Evolutionary conservation across 495 filamentous ascomycete species (phyloP).

Genomic region (Melanomma pulvis-pyrius): DNA sequence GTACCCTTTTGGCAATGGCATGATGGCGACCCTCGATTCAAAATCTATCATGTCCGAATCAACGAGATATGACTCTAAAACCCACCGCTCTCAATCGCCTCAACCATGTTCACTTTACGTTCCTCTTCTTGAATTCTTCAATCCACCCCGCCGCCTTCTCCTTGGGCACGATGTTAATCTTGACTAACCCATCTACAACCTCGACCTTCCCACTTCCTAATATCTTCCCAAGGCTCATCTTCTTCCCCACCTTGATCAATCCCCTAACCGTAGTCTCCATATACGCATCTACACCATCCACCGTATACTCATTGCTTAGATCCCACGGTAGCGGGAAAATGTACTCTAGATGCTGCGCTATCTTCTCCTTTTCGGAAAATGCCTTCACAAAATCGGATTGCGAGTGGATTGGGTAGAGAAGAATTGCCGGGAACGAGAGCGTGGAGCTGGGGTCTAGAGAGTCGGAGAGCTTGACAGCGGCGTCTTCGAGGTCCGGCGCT

Average conservation of each 20-base stretch:
- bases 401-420: conserved; percentile 79
- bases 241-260: conserved; percentile 87
- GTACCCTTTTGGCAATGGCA: too few species aligned
- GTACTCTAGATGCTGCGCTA: conserved; percentile 75
- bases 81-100: neutral
- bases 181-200: conserved; percentile 82
- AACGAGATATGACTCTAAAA: too few species aligned
- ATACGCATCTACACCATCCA: conserved; percentile 76
- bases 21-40: too few species aligned
- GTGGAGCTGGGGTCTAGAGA: conserved; percentile 69
- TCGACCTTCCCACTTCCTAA: conserved; percentile 78
- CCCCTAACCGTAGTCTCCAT: conserved; percentile 82
- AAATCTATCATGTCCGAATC: too few species aligned
- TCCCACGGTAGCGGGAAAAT: conserved; percentile 91
- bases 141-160: conserved; percentile 71
- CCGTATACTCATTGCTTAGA: conserved; percentile 63
- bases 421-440: conserved; percentile 74
- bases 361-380: conserved; percentile 69
- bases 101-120: neutral
- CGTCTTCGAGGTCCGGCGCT: conserved; percentile 77
- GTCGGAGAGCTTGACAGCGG: conserved; percentile 60
- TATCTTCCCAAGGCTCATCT: conserved; percentile 71
- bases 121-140: conserved; percentile 68
- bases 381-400: conserved; percentile 89
- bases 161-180: conserved; percentile 77